Evolutionary conservation across 1,139 yeast genomes (phyloP), one percentile per base, ranked within the genome.

Genomic region (Suzukiozyma palmioleophila): DNA sequence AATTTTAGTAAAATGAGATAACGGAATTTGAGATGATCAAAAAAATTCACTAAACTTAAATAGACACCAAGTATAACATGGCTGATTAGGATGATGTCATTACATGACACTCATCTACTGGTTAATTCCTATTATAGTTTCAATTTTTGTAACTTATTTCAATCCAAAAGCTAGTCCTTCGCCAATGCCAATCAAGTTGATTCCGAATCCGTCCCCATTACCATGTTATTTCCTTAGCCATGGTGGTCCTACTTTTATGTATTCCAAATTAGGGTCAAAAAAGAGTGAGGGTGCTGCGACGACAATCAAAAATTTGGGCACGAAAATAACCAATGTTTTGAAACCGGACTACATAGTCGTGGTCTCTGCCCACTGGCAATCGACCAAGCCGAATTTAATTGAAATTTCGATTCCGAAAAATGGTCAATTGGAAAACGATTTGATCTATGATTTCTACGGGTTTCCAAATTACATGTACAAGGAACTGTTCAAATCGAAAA

Each of bases 351-450:
- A 76, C 43, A 66, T 84, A 21, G 57, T 85, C 25, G 77, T 79
- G 33, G 75, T 84, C 1, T 79, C 87, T 29, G 94, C 90, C 0
- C 95, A 85, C 57, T 85, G 89, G 88, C 85, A 83, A 59, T 68
- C 84, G 1, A 44, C 52, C 2, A 57, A 57, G 3, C 38, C 60
- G 1, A 62, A 69, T 39, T 49, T 58, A 35, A 63, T 82, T 26
- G 82, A 81, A 50, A 66, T 83, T 25, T 66, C 70, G 6, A 57
- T 70, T 8, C 80, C 82, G 1, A 39, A 42, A 5, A 46, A 43
- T 1, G 14, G 29, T 8, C 37, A 35, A 0, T 60, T 59, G 26
- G 53, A 55, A 30, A 58, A 62, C 39, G 56, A 59, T 29, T 60
- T 85, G 47, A 71, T 83, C 42, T 85, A 85, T 54, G 95, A 85